Evolutionary conservation across 2,329 filamentous ascomycete genomes (phyloP).

Genomic region (Colletotrichum sp.): DNA sequence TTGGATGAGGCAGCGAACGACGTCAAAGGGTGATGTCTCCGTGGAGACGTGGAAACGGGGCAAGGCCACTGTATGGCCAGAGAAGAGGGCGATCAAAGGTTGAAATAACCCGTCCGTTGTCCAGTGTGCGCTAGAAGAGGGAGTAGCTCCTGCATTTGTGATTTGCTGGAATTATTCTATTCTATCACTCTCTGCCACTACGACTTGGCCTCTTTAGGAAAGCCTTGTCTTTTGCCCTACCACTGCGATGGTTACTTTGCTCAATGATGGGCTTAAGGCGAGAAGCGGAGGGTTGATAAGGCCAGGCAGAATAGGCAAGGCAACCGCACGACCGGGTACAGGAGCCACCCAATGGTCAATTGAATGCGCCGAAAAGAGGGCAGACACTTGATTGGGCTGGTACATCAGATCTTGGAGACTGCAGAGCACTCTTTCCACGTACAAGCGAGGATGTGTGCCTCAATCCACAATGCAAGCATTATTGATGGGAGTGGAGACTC

Average conservation of each 20-base stretch:
- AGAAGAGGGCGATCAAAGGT: not conserved
- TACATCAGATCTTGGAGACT: not conserved
- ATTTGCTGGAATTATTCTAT: not conserved
- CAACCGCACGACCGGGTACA: not conserved
- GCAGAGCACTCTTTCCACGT: not conserved
- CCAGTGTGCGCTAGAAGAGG: not conserved
- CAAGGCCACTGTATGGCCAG: not conserved
- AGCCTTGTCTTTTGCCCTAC: not conserved
- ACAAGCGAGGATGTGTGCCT: not conserved
- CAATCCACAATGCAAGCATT: not conserved
- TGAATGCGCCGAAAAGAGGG: not conserved
- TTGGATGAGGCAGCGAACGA: not conserved
- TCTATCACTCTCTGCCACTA: not conserved
- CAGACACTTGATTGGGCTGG: not conserved
- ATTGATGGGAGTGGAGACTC: not conserved
- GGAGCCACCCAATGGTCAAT: not conserved
- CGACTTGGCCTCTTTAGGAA: not conserved
- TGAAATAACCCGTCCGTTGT: not conserved
- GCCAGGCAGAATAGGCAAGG: not conserved
- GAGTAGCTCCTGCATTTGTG: not conserved
- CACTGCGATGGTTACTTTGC: not conserved
- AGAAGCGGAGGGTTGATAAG: not conserved
- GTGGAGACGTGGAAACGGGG: fast-evolving
- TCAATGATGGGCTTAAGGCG: not conserved
- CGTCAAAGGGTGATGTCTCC: not conserved